Evolutionary conservation across 2,329 filamentous ascomycete species (phyloP).

Genomic region (Stylonectria norvegica): DNA sequence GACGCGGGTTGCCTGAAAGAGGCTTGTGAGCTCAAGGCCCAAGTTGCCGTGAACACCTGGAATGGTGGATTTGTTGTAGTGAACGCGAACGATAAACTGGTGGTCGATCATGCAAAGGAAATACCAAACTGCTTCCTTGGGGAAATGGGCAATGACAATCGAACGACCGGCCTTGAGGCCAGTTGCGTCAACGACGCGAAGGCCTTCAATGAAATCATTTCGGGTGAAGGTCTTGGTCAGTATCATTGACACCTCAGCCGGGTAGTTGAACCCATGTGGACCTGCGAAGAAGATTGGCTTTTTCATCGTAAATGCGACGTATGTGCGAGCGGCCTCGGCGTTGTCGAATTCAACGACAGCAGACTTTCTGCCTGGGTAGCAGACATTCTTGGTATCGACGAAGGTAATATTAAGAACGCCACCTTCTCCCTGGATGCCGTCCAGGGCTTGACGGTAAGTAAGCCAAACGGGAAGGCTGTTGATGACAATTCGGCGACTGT

Average conservation of each 20-base stretch:
- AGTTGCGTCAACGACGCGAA: neutral
- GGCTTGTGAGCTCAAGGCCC: constrained; percentile 17
- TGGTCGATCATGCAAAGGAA: constrained; percentile 14
- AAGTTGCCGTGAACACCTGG: constrained; percentile 6
- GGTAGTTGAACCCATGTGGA: neutral
- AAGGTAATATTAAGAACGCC: constrained; percentile 11
- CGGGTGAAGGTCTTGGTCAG: neutral
- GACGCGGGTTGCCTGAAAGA: constrained; percentile 10
- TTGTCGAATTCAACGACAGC: neutral
- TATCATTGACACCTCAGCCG: neutral
- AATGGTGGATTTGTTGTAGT: neutral
- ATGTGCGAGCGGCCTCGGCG: neutral
- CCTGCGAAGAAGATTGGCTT: constrained; percentile 2
- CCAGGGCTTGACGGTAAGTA: constrained; percentile 14
- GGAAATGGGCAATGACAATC: constrained; percentile 17
- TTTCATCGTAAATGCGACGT: neutral
- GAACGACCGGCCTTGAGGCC: constrained; percentile 10
- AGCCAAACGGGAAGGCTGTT: constrained; percentile 16
- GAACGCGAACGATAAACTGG: constrained; percentile 7
- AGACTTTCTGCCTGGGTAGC: neutral
- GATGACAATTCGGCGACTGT: constrained; percentile 23
- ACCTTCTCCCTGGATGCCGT: constrained; percentile 14
- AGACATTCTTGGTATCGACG: neutral
- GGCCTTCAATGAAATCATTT: accelerated
- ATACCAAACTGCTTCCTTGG: constrained; percentile 17